A percentile compares a stretch with the other conserved stretches of the same genome.
Conservation (phyloP, 2,329 filamentous ascomycete species). For the Venturia asperata region DNA sequence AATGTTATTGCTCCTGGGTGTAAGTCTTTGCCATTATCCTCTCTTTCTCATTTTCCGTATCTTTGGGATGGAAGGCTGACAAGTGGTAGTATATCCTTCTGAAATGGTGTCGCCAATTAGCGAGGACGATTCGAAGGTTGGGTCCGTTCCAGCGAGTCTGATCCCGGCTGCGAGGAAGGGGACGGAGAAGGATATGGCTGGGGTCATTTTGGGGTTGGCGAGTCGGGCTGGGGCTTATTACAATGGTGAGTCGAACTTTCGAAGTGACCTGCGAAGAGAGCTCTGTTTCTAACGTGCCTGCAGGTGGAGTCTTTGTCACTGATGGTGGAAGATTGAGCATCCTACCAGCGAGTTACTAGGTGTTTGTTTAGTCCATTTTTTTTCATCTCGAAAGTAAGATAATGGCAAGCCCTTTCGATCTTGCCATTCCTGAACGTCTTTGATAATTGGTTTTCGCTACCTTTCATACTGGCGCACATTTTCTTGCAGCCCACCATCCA, state of each 20-base stretch:
- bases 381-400: too few relatives aligned
- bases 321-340: conserved; percentile 13
- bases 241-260: not conserved
- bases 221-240: conserved; percentile 16
- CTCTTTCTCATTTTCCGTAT: not conserved
- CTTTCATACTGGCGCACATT: not conserved
- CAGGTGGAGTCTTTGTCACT: conserved; percentile 4
- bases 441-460: not conserved
- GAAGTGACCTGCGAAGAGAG: too few relatives aligned
- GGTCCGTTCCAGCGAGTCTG: not conserved
- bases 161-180: conserved; percentile 12
- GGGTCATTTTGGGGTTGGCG: not conserved
- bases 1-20: conserved; percentile 43
- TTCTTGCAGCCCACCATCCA: not conserved
- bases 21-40: conserved; percentile 22
- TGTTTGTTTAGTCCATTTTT: too few relatives aligned
- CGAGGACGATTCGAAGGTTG: conserved; percentile 12
- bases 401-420: too few relatives aligned
- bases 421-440: too few relatives aligned
- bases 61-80: not conserved
- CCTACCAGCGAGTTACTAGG: conserved; percentile 13
- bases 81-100: conserved; percentile 30
- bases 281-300: not conserved
- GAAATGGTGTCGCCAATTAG: conserved; percentile 32
- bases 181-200: conserved; percentile 15